Evolutionary conservation across 345 rosid genomes (phyloP), one percentile per base, ranked within the genome.

Genomic region (Cardamine resedifolia): DNA sequence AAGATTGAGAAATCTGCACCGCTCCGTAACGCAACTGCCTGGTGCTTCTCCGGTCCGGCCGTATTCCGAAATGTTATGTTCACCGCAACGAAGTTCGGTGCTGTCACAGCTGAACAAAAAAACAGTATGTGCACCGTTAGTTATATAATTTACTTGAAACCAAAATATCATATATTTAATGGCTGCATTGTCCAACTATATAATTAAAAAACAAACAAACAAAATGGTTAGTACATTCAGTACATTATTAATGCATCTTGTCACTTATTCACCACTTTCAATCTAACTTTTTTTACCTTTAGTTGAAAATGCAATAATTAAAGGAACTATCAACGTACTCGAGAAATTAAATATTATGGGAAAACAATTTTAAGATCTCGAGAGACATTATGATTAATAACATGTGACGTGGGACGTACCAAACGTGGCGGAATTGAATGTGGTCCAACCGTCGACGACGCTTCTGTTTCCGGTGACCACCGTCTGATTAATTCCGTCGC

Each of bases 361-460:
- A 36, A 27, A 11, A 14, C 5, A 26, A 18, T n/a, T 31, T 60
- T 36, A 53, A 43, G 63, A 72, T 79, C 47, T 67, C 56, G n/a
- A n/a, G 38, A 63, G 53, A 69, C 64, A 63, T 57, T 1, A 64
- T 30, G 21, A 19, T 55, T 51, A 7, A 33, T 61, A 75, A 64
- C 66, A 77, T 71, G 72, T 66, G 77, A 36, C 11, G 59, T 58
- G 50, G 26, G 36, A 77, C 80, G 77, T 77, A 77, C 80, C 80
- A 71, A 91, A 91, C 20, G 99, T 91, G 2, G 96, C 96, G 6
- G 99, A 95, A 26, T 88, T 86, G 72, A 91, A 91, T 12, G 96
- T 95, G 6, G 96, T 91, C 99, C 96, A 91, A 8, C 90, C 90
- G 19, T 90, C 99, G 28, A 70, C 93, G 6, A 85, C 89, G 76